Evolutionary conservation across 306 rosid genomes (phyloP).

Genomic region (Cyamopsis tetragonoloba): DNA sequence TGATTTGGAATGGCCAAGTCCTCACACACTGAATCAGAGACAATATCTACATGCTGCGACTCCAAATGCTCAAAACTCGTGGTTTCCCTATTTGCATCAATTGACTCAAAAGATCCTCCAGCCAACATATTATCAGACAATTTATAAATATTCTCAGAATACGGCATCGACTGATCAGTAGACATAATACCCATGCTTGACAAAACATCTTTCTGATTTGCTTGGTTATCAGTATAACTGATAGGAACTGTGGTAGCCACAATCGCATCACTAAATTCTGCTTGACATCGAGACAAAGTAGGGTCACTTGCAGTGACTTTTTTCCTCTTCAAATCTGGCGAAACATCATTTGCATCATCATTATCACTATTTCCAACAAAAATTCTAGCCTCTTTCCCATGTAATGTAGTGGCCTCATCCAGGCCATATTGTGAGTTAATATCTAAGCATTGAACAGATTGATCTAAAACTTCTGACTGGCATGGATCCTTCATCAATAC

Average conservation of each 20-base stretch:
- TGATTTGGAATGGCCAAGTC: constrained; percentile 34
- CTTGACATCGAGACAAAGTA: constrained; percentile 21
- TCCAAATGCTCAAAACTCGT: constrained; percentile 33
- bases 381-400: constrained; percentile 33
- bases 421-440: constrained; percentile 30
- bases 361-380: constrained; percentile 26
- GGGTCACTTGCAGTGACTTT: constrained; percentile 33
- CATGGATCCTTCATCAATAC: constrained; percentile 29
- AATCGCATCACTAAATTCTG: constrained; percentile 36
- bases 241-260: constrained; percentile 33
- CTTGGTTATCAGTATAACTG: constrained; percentile 32
- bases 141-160: constrained; percentile 34
- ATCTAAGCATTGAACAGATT: constrained; percentile 40
- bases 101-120: constrained; percentile 35
- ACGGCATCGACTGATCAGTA: constrained; percentile 31
- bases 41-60: constrained; percentile 30
- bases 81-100: constrained; percentile 30
- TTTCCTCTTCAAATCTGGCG: constrained; percentile 36
- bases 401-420: constrained; percentile 26
- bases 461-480: constrained; percentile 36
- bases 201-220: constrained; percentile 34
- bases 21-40: constrained; percentile 26
- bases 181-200: constrained; percentile 26
- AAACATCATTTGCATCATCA: constrained; percentile 24
- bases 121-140: constrained; percentile 27